Conservation (phyloP, 192 early-diverging fungal species). For the Coemansia umbellata region DNA sequence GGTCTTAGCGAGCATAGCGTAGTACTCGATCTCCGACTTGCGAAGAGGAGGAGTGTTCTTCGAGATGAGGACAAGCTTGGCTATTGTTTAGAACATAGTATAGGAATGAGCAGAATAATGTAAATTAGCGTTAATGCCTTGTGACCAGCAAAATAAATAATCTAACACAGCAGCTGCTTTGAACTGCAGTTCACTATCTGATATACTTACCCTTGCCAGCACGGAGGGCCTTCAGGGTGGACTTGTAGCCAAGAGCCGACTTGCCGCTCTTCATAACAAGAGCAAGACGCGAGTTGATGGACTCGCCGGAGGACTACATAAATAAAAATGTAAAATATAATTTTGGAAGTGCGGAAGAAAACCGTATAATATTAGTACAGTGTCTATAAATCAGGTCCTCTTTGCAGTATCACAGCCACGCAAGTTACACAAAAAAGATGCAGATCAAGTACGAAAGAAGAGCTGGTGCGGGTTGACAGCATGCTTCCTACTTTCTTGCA, state of each 20-base stretch:
- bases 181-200: too few species aligned
- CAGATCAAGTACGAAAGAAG: too few species aligned
- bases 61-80: constrained; percentile 98
- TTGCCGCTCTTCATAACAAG: constrained; percentile 99
- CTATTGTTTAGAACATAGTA: too few species aligned
- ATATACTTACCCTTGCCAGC: constrained; percentile 75
- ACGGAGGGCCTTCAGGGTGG: constrained; percentile 95
- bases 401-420: too few species aligned
- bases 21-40: constrained; percentile 99
- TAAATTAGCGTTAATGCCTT: too few species aligned
- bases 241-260: constrained; percentile 98
- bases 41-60: constrained; percentile 99
- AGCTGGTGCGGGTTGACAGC: too few species aligned
- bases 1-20: constrained; percentile 99
- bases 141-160: constrained; percentile 22
- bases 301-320: constrained; percentile 83
- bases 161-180: not conserved
- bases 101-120: too few species aligned
- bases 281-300: constrained; percentile 97
- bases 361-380: too few species aligned
- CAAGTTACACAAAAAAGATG: too few species aligned
- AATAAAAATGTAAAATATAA: not conserved
- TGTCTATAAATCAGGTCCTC: too few species aligned
- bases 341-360: too few species aligned
- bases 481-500: too few species aligned